Percentiles rank a stretch among this genome's conserved stretches.
phyloP scores from a whole-genome alignment of 169 alveolate species.

The Eimeria praecox region DNA sequence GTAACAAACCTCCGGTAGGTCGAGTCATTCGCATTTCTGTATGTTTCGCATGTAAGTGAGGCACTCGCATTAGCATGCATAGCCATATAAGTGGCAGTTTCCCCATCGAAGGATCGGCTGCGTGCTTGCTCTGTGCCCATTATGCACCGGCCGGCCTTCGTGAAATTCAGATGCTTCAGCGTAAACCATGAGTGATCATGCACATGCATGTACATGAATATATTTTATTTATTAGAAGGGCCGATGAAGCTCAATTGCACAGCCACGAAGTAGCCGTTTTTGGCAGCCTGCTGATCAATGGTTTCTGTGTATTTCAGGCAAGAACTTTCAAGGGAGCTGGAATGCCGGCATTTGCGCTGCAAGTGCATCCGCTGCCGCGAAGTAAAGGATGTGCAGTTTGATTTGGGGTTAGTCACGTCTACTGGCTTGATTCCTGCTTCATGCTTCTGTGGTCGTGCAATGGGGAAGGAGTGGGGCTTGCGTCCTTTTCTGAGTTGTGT shows the following conservation, averaged over 20 bases:
- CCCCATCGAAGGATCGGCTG: not conserved
- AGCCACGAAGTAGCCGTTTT: not conserved
- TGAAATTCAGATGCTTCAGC: not conserved
- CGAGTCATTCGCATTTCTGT: not conserved
- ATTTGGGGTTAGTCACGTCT: conserved; percentile 70
- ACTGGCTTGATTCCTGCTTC: not conserved
- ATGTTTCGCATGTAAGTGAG: not conserved
- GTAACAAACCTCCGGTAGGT: conserved; percentile 95
- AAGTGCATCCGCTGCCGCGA: conserved; percentile 96
- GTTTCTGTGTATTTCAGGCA: conserved; percentile 50
- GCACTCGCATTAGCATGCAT: not conserved
- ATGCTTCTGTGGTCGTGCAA: not conserved
- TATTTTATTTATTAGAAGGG: not conserved
- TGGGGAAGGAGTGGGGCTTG: not conserved
- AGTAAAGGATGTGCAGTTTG: conserved; percentile 88
- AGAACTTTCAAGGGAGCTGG: conserved; percentile 88
- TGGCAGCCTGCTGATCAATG: not conserved
- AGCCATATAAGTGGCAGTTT: not conserved
- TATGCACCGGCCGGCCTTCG: not conserved
- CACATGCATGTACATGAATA: not conserved
- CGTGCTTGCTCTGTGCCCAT: not conserved
- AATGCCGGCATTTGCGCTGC: conserved; percentile 90
- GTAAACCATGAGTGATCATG: not conserved
- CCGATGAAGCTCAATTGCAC: not conserved
- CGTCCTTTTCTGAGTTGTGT: not conserved